Percentiles rank a stretch among this genome's conserved stretches.
Conservation (phyloP, 2,329 filamentous ascomycete genomes). For the Harringtonia lauricola region DNA sequence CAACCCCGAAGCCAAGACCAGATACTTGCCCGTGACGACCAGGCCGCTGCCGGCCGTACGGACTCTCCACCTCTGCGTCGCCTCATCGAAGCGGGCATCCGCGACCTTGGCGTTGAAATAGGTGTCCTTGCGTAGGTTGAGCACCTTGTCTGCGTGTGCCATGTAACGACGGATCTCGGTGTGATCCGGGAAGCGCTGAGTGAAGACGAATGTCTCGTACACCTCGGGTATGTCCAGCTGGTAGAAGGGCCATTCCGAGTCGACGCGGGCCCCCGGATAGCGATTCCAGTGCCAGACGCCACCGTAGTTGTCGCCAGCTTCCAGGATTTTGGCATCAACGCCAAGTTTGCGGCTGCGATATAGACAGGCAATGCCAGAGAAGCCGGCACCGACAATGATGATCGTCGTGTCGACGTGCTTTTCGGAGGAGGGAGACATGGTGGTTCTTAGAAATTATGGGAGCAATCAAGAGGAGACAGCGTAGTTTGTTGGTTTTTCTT, state of each 20-base stretch:
- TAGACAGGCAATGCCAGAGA: slow-evolving; percentile 17
- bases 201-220: slow-evolving; percentile 33
- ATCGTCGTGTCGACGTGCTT: no score
- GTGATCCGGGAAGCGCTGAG: slow-evolving; percentile 25
- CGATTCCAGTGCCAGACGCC: slow-evolving; percentile 33
- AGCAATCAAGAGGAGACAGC: no score
- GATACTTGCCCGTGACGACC: slow-evolving; percentile 26
- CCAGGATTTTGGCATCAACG: slow-evolving; percentile 24
- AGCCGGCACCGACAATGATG: slow-evolving; percentile 17
- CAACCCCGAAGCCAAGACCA: slow-evolving; percentile 35
- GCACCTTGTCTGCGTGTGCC: slow-evolving; percentile 29
- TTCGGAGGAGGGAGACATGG: no score
- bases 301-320: slow-evolving; percentile 24
- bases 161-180: slow-evolving; percentile 34
- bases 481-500: no score
- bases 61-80: slow-evolving; percentile 28
- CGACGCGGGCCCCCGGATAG: slow-evolving; percentile 31
- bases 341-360: slow-evolving; percentile 24
- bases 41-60: slow-evolving; percentile 28
- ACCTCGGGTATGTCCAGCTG: slow-evolving; percentile 25
- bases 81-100: slow-evolving; percentile 27
- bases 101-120: slow-evolving; percentile 31
- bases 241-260: slow-evolving; percentile 23
- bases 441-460: no score
- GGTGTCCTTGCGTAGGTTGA: slow-evolving; percentile 30